phyloP scores from a whole-genome alignment of 1,284 basidiomycete species.

The Rhizoctonia solani region DNA sequence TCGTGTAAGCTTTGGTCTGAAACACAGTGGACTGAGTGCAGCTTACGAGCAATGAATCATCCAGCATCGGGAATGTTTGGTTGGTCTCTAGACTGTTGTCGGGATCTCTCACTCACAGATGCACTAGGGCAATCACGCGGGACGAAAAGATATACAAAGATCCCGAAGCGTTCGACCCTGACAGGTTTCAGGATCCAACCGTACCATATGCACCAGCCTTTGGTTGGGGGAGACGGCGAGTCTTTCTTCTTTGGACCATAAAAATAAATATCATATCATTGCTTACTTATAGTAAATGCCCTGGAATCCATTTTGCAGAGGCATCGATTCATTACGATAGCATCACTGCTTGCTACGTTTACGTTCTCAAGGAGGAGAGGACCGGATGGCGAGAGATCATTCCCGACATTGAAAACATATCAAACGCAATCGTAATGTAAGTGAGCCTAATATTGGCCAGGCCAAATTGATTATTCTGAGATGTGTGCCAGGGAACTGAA shows the following conservation, averaged over 20 bases:
- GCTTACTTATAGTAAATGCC: conserved; percentile 13
- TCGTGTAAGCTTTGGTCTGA: conserved; percentile 29
- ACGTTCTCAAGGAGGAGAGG: conserved; percentile 37
- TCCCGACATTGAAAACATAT: not conserved
- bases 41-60: not conserved
- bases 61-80: conserved; percentile 1
- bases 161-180: not conserved
- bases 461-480: not conserved
- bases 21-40: not conserved
- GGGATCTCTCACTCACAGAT: not conserved
- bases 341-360: conserved; percentile 41
- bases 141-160: too few relatives aligned
- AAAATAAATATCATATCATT: not conserved
- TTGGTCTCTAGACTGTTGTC: not conserved
- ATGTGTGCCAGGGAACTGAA: not conserved
- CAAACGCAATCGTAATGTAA: not conserved
- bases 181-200: conserved; percentile 38
- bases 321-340: conserved; percentile 13
- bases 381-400: conserved; percentile 34
- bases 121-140: not conserved
- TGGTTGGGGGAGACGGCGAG: not conserved
- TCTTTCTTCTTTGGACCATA: not conserved
- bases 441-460: not conserved
- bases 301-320: conserved; percentile 23
- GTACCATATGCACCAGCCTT: not conserved